Base-by-base conservation (phyloP, 2,329 filamentous ascomycete species). In the Pseudogymnoascus sp. region DNA sequence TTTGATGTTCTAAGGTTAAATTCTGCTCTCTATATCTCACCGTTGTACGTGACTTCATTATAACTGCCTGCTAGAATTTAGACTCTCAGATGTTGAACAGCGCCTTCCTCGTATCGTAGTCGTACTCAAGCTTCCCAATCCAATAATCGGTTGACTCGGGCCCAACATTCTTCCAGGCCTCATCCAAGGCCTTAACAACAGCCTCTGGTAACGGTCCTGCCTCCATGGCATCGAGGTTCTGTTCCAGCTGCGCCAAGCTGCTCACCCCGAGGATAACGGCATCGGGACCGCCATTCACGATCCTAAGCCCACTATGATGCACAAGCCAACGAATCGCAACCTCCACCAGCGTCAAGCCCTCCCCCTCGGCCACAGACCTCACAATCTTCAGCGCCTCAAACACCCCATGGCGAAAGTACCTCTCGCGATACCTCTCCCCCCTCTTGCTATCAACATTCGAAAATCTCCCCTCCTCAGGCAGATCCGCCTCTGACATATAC, bases 381-480 rank as follows among this genome's bases (percentile, higher is more conserved):
- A 87, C 79, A 48, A 84, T 67, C 5, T 73, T 69, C 8, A 87
- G 73, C 2, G 84, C 84, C 15, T 83, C 77, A 67, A 87, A 86
- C 0, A 79, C 84, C 0, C 76, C 74, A 63, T 85, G 80, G 62
- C 80, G 81, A 74, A 86, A 87, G 71, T 87, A 88, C 8, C 82
- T 75, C 7, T 74, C 71, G 12, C 83, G 77, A 66, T 85, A 85
- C 68, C 77, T 75, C 12, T 65, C 60, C 3, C 83, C 84, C 13
- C 23, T 28, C 58, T 66, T 60, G 13, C 45, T 61, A 9, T 62
- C 66, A 35, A 73, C 70, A 10, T 86, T 77, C 64, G 83, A 86
- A 75, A 86, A 95, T 34, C 89, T 82, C 10, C 90, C 89, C 61
- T 85, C 82, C 0, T 75, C 72, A 0, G 88, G 88, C 1, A 82